These are phyloP conservation scores for Neonothopanus nambi DNA, from an alignment of 1,284 basidiomycete genomes.

Conservation along the genomic window DNA sequence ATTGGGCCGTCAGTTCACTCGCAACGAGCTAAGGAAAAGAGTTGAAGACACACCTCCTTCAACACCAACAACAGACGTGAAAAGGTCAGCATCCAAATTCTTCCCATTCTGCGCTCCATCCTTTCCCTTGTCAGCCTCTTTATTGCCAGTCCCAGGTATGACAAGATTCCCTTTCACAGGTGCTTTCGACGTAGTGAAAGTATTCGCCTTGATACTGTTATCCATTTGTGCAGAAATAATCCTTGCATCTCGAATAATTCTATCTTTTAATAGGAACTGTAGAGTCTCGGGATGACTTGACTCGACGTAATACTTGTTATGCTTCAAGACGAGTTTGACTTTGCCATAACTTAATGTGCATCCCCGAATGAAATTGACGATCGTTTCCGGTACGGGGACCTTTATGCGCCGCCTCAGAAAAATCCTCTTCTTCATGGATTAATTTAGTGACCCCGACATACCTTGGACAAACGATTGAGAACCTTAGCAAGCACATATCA, in stretches of 20 bases:
- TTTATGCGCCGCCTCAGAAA: conserved; percentile 29
- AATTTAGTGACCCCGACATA: conserved; percentile 30
- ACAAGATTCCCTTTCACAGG: conserved; percentile 79
- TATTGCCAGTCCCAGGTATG: conserved; percentile 84
- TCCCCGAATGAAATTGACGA: conserved; percentile 84
- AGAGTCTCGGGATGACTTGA: conserved; percentile 91
- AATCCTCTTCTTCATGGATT: background rate
- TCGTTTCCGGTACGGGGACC: conserved; percentile 87
- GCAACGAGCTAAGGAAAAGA: too few species aligned
- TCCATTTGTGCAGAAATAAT: conserved; percentile 64
- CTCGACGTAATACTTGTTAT: conserved; percentile 96
- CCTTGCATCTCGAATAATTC: conserved; percentile 79
- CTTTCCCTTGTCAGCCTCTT: conserved; percentile 66
- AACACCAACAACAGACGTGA: conserved; percentile 90
- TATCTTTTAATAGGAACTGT: conserved; percentile 83
- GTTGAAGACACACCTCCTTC: conserved; percentile 73
- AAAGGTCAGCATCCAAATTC: conserved; percentile 72
- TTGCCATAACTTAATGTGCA: conserved; percentile 95
- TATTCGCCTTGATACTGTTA: conserved; percentile 73
- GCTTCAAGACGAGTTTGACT: conserved; percentile 94
- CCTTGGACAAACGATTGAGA: conserved; percentile 85
- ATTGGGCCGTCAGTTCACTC: too few species aligned
- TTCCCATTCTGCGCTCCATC: conserved; percentile 45
- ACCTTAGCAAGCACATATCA: conserved; percentile 48
- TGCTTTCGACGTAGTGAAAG: conserved; percentile 82